Evolutionary conservation across 305 asterid species (phyloP).

Genomic region (Fraxinus greggii): DNA sequence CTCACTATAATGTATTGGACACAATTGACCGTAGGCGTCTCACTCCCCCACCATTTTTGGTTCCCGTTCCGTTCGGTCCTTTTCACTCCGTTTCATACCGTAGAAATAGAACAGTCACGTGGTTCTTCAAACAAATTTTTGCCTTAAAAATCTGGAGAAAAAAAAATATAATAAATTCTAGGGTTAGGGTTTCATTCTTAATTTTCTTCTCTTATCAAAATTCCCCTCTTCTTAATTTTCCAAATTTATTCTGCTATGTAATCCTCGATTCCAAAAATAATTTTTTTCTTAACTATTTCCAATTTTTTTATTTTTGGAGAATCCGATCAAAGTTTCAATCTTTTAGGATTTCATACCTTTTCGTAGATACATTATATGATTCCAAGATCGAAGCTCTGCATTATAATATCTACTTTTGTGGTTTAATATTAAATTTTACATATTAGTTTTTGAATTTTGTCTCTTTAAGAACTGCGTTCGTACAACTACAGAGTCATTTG

Average conservation of each 20-base stretch:
- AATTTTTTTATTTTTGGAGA: neutral
- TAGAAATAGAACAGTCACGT: neutral
- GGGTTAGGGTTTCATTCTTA: neutral
- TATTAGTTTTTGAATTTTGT: neutral
- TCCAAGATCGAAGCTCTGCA: neutral
- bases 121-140: neutral
- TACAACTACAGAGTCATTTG: neutral
- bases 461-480: neutral
- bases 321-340: neutral
- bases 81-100: neutral
- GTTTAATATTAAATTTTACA: neutral
- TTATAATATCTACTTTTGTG: neutral
- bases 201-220: neutral
- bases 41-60: neutral
- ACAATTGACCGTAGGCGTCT: neutral
- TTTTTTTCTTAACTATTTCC: neutral
- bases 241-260: neutral
- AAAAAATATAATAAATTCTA: neutral
- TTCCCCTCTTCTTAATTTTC: neutral
- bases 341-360: neutral
- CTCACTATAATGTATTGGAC: neutral
- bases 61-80: neutral
- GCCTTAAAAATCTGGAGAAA: neutral
- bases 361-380: neutral
- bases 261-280: neutral